Base-by-base conservation (phyloP, 2,329 filamentous ascomycete species). In the Helotiales sp. region DNA sequence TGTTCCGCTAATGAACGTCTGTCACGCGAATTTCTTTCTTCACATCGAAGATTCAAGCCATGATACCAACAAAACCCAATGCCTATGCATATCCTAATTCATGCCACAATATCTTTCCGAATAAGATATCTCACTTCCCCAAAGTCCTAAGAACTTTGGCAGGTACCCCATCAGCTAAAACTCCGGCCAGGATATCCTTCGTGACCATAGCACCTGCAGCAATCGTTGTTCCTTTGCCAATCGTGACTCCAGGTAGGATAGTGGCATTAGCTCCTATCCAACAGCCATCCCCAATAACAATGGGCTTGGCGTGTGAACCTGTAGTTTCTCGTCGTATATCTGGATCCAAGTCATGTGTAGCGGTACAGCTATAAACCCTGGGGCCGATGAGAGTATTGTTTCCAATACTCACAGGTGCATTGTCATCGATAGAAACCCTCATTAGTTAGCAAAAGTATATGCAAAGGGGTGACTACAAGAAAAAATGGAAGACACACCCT, bases 331-430 rank as follows among this genome's bases (percentile, higher is more conserved):
- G 72, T 17, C 80, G 75, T 1, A 74, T 77, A 53, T 76, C 74
- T 0, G 81, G 76, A 63, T 88, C 88, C 0, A 88, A 76, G 49
- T 90, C 88, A 70, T 95, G 90, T 0, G 84, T 88, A 1, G 83
- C 90, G 2, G 84, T 83, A 68, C 84, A 90, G 55, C 95, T 81
- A 50, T 78, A 83, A 0, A 93, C 88, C 65, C 85, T 87, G 0
- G 90, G 88, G 0, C 88, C 90, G 54, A 93, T 77, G 79, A 65
- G 44, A 10, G 59, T 57, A 33, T 59, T 53, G 19, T 60, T 38
- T 27, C 67, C 66, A 34, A 68, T 67, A 12, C 72, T 76, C 38
- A 93, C 86, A 2, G 84, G 75, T 1, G 66, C 66, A 24, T 57
- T 64, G 44, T 69, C 65, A 42, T 56, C 63, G 22, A 68, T 65